A percentile compares a stretch with the other conserved stretches of the same genome.
These are phyloP conservation scores for Ordospora pajunii DNA, from an alignment of 371 early-diverging fungal species.

Conservation along the genomic window DNA sequence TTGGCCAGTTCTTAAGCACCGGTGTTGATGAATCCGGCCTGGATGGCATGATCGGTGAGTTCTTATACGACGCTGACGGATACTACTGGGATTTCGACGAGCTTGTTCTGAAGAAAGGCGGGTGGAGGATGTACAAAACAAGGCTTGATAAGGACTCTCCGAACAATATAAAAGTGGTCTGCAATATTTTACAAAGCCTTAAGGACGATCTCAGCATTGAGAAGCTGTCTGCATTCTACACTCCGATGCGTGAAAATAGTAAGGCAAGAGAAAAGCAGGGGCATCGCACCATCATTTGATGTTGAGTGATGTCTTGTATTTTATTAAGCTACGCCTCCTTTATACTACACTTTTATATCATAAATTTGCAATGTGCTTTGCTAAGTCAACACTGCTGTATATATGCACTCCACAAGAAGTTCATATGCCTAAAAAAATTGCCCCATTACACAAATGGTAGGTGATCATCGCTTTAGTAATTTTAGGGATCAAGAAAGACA, in stretches of 20 bases:
- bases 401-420: not conserved
- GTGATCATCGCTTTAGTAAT: not conserved
- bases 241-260: conserved; percentile 38
- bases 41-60: conserved; percentile 59
- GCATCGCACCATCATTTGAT: too few species aligned
- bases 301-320: not conserved
- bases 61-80: conserved; percentile 49
- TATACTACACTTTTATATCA: too few species aligned
- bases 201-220: conserved; percentile 68
- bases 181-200: conserved; percentile 68
- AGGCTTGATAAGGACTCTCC: conserved; percentile 73
- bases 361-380: too few species aligned
- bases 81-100: conserved; percentile 38
- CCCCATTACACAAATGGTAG: not conserved
- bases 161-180: conserved; percentile 67
- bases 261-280: conserved; percentile 22
- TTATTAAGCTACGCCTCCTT: not conserved
- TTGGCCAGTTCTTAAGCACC: conserved; percentile 1
- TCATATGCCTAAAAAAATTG: conserved; percentile 5
- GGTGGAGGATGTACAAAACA: conserved; percentile 74
- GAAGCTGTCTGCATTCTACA: conserved; percentile 32
- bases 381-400: not conserved
- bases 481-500: conserved; percentile 50
- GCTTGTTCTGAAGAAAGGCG: conserved; percentile 38
- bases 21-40: not conserved